Conservation (phyloP, 192 early-diverging fungal species). For the Tieghemiomyces parasiticus region DNA sequence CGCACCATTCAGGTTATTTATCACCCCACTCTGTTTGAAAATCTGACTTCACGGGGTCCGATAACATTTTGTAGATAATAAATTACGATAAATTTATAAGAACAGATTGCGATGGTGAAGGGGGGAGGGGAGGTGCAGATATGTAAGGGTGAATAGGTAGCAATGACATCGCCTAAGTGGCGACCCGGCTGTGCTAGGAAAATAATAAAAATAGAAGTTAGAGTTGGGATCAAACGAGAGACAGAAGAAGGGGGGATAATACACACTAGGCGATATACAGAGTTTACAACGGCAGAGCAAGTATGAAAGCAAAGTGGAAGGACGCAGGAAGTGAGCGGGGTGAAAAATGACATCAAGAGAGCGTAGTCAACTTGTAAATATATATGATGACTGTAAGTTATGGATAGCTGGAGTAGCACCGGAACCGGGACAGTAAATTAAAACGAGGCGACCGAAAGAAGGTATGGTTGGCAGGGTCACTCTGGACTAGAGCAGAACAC, state of each 20-base stretch:
- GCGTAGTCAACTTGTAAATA: conserved; percentile 3
- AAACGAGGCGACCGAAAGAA: not conserved
- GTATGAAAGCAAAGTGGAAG: not conserved
- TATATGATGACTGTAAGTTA: conserved; percentile 6
- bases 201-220: no score
- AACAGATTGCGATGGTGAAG: no score
- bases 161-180: no score
- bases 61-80: no score
- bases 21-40: no score
- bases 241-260: not conserved
- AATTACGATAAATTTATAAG: no score
- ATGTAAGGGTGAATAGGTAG: no score
- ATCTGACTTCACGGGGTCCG: no score
- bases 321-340: not conserved
- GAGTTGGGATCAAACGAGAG: conserved; percentile 15
- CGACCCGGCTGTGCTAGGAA: no score
- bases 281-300: conserved; percentile 8
- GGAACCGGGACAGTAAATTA: not conserved
- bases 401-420: conserved; percentile 3
- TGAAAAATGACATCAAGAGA: not conserved
- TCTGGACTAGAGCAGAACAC: conserved; percentile 19
- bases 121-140: no score
- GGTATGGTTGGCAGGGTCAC: not conserved
- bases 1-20: no score
- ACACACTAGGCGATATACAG: conserved; percentile 9